Conservation (phyloP, 306 rosid genomes). For the Begonia peltatifolia region DNA sequence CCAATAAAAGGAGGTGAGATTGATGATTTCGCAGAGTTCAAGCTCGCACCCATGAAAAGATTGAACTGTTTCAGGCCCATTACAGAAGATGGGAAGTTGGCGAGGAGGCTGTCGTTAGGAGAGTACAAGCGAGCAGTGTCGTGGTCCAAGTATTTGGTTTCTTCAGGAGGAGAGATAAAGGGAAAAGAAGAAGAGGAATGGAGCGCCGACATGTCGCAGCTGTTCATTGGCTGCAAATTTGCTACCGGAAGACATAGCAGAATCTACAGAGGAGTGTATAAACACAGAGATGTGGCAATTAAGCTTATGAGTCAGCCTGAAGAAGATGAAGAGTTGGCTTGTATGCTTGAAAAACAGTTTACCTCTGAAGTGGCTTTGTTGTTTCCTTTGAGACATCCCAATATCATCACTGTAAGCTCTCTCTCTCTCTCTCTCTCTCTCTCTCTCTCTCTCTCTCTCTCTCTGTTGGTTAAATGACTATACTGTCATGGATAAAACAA, state of each 20-base stretch:
- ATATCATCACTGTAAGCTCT: constrained; percentile 68
- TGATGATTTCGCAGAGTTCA: constrained; percentile 27
- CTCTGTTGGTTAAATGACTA: neutral
- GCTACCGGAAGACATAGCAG: constrained; percentile 86
- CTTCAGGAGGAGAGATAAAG: constrained; percentile 74
- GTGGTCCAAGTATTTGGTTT: constrained; percentile 89
- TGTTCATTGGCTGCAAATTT: constrained; percentile 63
- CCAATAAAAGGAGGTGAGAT: constrained; percentile 4
- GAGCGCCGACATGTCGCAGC: constrained; percentile 91
- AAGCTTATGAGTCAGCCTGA: constrained; percentile 83
- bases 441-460: neutral
- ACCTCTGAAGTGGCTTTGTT: constrained; percentile 76
- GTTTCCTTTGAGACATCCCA: constrained; percentile 56
- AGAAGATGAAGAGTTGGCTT: constrained; percentile 64
- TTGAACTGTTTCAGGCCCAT: constrained; percentile 40
- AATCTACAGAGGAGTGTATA: constrained; percentile 81
- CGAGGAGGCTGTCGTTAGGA: constrained; percentile 52
- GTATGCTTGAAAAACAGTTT: constrained; percentile 66
- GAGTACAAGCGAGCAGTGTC: constrained; percentile 85
- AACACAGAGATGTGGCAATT: constrained; percentile 73
- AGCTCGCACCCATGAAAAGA: constrained; percentile 14
- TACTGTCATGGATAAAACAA: too few relatives aligned
- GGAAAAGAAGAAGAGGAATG: constrained; percentile 87
- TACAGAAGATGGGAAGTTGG: constrained; percentile 32
- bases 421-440: constrained; percentile 2